A percentile compares a stretch with the other conserved stretches of the same genome.
Evolutionary conservation across 176 grass and related monocot species (phyloP).

Genomic region (Musa troglodytarum): DNA sequence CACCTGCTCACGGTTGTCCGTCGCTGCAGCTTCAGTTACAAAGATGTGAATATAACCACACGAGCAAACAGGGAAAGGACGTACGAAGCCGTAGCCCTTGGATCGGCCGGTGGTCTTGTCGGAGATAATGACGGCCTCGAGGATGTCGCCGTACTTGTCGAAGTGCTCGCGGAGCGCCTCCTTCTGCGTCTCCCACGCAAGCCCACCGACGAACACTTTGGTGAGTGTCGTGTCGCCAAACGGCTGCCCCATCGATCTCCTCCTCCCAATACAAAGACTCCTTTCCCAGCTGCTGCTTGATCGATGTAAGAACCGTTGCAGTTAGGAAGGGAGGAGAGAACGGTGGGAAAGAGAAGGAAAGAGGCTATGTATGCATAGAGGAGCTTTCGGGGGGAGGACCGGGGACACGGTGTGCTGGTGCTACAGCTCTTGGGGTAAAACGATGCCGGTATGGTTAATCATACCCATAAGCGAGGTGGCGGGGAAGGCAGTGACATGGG

Average conservation of each 20-base stretch:
- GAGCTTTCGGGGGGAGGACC: not conserved
- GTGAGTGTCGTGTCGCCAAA: slow-evolving; percentile 94
- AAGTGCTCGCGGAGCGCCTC: slow-evolving; percentile 94
- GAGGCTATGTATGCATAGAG: not conserved
- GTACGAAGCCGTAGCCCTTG: slow-evolving; percentile 97
- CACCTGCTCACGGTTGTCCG: slow-evolving; percentile 34
- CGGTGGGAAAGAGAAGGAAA: not conserved
- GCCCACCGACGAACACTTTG: slow-evolving; percentile 98
- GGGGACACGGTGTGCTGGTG: not conserved
- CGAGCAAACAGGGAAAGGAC: not conserved
- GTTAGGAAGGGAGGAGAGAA: not conserved
- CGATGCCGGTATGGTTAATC: not conserved
- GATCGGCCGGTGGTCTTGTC: slow-evolving; percentile 98
- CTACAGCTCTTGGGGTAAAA: not conserved
- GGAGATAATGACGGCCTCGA: slow-evolving; percentile 96
- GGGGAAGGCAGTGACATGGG: not conserved
- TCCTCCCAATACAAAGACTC: not conserved
- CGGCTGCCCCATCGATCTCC: slow-evolving; percentile 10
- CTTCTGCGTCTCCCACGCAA: slow-evolving; percentile 98
- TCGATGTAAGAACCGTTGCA: not conserved
- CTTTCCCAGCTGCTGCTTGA: slow-evolving; percentile 19
- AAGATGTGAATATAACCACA: not conserved
- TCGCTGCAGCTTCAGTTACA: no score
- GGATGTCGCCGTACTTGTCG: slow-evolving; percentile 81
- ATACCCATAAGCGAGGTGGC: not conserved